These are phyloP conservation scores for Candida nanaspora DNA, from an alignment of 805 yeast genomes.

Conservation along the genomic window DNA sequence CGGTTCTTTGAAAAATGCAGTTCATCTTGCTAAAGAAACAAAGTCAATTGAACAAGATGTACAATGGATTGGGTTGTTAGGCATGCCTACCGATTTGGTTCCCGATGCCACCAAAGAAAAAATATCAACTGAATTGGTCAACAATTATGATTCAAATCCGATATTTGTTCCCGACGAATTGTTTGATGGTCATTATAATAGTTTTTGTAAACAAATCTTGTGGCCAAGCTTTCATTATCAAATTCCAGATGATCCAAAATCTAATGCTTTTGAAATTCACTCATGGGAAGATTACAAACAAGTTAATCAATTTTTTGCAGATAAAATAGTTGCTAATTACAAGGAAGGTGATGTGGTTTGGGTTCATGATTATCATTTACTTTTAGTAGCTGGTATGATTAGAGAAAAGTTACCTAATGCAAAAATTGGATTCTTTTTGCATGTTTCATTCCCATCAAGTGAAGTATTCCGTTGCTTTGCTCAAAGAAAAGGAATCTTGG, in stretches of 20 bases:
- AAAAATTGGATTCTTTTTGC: conserved; percentile 85
- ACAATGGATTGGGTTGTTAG: conserved; percentile 86
- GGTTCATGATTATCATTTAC: conserved; percentile 91
- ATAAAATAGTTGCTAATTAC: conserved; percentile 59
- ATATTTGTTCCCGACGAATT: conserved; percentile 72
- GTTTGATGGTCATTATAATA: conserved; percentile 84
- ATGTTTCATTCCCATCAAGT: conserved; percentile 90
- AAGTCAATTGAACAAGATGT: conserved; percentile 27
- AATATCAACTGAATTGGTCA: conserved; percentile 40
- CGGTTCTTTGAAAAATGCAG: conserved; percentile 83
- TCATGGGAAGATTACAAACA: conserved; percentile 82
- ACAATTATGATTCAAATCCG: conserved; percentile 51
- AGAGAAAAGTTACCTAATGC: conserved; percentile 72
- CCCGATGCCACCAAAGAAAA: conserved; percentile 46
- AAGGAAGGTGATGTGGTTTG: conserved; percentile 74
- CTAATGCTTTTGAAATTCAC: conserved; percentile 92
- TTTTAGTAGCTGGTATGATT: conserved; percentile 81
- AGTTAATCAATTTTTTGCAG: conserved; percentile 76
- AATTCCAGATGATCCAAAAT: conserved; percentile 89
- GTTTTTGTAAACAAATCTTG: conserved; percentile 86
- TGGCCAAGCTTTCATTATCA: conserved; percentile 96
- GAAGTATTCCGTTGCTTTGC: conserved; percentile 95
- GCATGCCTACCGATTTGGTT: conserved; percentile 84
- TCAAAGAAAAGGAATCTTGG: conserved; percentile 65
- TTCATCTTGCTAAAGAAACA: conserved; percentile 47